Evolutionary conservation across 2,329 filamentous ascomycete species (phyloP).

Genomic region (Metarhizium humberi): DNA sequence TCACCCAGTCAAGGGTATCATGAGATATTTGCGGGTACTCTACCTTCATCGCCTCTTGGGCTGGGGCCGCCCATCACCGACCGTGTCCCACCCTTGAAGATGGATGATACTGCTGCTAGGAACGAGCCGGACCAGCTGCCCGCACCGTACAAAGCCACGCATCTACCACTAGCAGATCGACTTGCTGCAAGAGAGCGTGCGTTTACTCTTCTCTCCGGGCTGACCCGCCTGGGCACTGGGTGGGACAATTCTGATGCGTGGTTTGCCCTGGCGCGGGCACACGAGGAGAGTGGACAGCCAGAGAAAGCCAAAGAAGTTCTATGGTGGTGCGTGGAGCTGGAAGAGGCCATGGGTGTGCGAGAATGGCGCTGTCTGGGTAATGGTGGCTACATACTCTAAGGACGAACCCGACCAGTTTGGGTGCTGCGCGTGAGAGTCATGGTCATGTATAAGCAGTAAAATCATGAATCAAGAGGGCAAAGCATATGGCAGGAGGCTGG

Average conservation of each 20-base stretch:
- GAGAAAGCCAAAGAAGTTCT: conserved; percentile 87
- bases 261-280: conserved; percentile 77
- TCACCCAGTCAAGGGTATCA: conserved; percentile 1
- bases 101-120: conserved; percentile 14
- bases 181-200: conserved; percentile 87
- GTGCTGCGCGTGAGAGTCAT: too few species aligned
- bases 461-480: too few species aligned
- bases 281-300: conserved; percentile 76
- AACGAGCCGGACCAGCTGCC: conserved; percentile 30
- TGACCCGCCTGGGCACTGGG: conserved; percentile 76
- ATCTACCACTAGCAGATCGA: conserved; percentile 65
- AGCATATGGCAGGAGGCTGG: too few species aligned
- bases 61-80: conserved; percentile 25
- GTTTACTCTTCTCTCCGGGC: conserved; percentile 67
- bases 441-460: too few species aligned
- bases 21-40: conserved; percentile 7
- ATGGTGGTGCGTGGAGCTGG: conserved; percentile 96
- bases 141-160: conserved; percentile 45
- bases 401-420: background rate
- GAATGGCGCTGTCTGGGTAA: conserved; percentile 64
- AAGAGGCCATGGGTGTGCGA: conserved; percentile 73
- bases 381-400: conserved; percentile 51
- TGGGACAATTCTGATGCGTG: conserved; percentile 95
- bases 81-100: conserved; percentile 4
- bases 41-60: conserved; percentile 39